A percentile compares a stretch with the other conserved stretches of the same genome.
Evolutionary conservation across 2,329 filamentous ascomycete genomes (phyloP).

Genomic region (Podosphaera fusca): DNA sequence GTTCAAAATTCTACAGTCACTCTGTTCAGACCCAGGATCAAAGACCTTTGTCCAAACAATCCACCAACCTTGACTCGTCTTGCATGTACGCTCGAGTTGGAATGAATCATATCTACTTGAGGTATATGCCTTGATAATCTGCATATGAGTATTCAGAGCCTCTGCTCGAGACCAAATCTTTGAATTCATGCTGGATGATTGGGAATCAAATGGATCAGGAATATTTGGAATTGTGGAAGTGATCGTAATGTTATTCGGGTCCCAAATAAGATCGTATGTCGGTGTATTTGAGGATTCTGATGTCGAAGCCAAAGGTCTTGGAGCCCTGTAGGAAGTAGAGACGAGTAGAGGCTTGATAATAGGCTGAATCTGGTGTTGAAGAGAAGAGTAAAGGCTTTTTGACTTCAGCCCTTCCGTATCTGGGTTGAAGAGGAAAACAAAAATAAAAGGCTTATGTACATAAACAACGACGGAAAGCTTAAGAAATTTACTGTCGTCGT

Average conservation of each 20-base stretch:
- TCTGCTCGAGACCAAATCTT: conserved; percentile 34
- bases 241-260: conserved; percentile 29
- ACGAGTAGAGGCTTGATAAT: conserved; percentile 30
- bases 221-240: conserved; percentile 46
- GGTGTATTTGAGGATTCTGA: conserved; percentile 12
- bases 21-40: conserved; percentile 15
- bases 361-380: conserved; percentile 37
- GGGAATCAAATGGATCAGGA: conserved; percentile 22
- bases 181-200: conserved; percentile 9
- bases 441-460: conserved; percentile 52
- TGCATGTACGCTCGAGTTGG: conserved; percentile 37
- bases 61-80: conserved; percentile 47
- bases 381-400: conserved; percentile 31
- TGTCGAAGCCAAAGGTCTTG: conserved; percentile 19
- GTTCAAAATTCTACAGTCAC: background rate
- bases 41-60: conserved; percentile 39
- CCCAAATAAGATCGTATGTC: conserved; percentile 42
- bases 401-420: conserved; percentile 33
- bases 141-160: conserved; percentile 39
- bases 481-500: conserved; percentile 25
- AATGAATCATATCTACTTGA: conserved; percentile 21
- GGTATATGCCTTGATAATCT: conserved; percentile 34
- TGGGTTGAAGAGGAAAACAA: conserved; percentile 47
- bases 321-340: conserved; percentile 33
- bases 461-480: conserved; percentile 50